phyloP scores from a whole-genome alignment of 2,329 filamentous ascomycete species.

The Apiospora pterosperma region DNA sequence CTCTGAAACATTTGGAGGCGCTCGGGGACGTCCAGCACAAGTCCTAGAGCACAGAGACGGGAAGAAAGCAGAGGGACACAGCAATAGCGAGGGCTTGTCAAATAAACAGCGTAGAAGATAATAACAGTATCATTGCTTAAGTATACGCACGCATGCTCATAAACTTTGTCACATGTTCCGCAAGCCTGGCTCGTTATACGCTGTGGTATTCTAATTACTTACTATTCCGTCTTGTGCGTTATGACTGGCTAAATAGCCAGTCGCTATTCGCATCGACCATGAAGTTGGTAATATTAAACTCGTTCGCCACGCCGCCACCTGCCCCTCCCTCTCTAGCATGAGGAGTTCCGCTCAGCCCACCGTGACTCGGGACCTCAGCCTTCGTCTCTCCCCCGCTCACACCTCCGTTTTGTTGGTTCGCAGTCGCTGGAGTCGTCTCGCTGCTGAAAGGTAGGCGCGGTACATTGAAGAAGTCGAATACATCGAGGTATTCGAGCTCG shows the following conservation, averaged over 20 bases:
- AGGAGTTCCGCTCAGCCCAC: slow-evolving; percentile 18
- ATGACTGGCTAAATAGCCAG: slow-evolving; percentile 54
- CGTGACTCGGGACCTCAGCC: neutral
- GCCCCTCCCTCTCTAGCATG: neutral
- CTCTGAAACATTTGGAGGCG: slow-evolving; percentile 19
- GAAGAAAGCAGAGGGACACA: too few relatives aligned
- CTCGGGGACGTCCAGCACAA: slow-evolving; percentile 29
- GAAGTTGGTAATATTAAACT: slow-evolving; percentile 76
- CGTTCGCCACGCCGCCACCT: slow-evolving; percentile 41
- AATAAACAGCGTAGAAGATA: neutral
- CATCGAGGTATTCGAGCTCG: slow-evolving; percentile 85
- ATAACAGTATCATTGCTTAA: neutral
- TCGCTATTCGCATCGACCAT: slow-evolving; percentile 72
- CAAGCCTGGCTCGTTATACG: neutral
- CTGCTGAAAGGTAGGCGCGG: slow-evolving; percentile 62
- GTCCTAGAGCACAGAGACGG: too few relatives aligned
- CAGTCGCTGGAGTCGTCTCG: slow-evolving; percentile 22
- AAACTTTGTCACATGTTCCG: neutral
- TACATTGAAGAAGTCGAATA: slow-evolving; percentile 94
- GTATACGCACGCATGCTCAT: neutral
- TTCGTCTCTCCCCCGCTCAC: neutral
- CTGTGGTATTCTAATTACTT: neutral
- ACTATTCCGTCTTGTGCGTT: neutral
- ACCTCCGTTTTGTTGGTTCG: neutral
- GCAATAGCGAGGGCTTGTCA: too few relatives aligned